Base-by-base conservation (phyloP, 1,284 basidiomycete species). In the Cronartium quercuum region DNA sequence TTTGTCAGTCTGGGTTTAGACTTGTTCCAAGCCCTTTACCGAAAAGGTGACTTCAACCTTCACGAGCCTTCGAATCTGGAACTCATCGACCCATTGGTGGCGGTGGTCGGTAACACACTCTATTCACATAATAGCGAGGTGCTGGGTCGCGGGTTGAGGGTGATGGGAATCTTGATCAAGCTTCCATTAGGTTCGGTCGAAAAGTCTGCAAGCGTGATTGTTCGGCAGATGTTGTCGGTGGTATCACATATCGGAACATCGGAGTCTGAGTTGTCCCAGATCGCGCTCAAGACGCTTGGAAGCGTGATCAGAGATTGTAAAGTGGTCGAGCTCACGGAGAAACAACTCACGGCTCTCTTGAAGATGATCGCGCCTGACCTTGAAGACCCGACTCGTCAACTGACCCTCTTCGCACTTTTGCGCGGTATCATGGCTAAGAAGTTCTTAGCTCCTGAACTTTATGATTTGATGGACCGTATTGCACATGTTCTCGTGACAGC, bases 401-500 rank as follows among this genome's bases (percentile, higher is more conserved):
- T 86, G 1, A 86, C 91, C 13, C 89, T 94, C 13, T 98, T 99
- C 82, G 85, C 90, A 0, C 87, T 98, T 78, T 87, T 99, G 18
- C 89, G 93, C n/a, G 91, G 94, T 10, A 92, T 98, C 78, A 89
- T 98, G 21, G 85, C 89, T 3, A 88, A 94, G 40, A 91, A 91
- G 79, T 91, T 98, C 77, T 89, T 98, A 58, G 92, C 96, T 0
- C 91, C 92, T 0, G 96, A 98, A 82, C 90, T 99, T 67, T 98
- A 99, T 84, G 94, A 98, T 81, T 84, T 96, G 55, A 98, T 98
- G 94, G 91, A 93, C 77, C 89, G 89, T 77, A 89, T 98, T n/a
- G 89, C 92, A 1, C 90, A 93, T 79, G 88, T 97, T 79, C 89
- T 97, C 85, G 92, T 99, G 55, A 96, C 93, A 9, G 94, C 88